A percentile compares a stretch with the other conserved stretches of the same genome.
Conservation (phyloP, 2,329 filamentous ascomycete species). For the Botryosphaeria dothidea region DNA sequence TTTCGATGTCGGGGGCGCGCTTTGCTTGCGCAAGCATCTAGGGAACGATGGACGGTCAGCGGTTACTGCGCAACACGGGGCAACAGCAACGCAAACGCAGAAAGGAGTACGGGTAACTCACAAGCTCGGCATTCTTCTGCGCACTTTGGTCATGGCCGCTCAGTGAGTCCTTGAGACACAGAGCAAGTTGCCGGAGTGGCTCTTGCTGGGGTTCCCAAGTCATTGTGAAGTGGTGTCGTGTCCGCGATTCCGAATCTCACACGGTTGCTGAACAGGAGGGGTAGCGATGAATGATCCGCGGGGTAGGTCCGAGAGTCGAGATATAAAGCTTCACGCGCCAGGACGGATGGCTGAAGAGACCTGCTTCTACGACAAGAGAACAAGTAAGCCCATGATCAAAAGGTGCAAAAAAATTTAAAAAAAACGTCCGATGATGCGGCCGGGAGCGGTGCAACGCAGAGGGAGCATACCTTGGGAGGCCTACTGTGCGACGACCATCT, state of each 20-base stretch:
- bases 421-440: conserved; percentile 1
- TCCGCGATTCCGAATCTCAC: conserved; percentile 15
- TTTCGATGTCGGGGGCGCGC: conserved; percentile 88
- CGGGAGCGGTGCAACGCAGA: conserved; percentile 5
- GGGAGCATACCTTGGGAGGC: conserved; percentile 11
- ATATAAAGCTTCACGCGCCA: conserved; percentile 18
- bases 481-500: conserved; percentile 18
- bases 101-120: conserved; percentile 50
- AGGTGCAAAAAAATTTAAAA: not conserved
- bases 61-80: conserved; percentile 3
- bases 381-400: not conserved
- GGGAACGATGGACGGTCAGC: conserved; percentile 24
- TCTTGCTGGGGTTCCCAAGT: conserved; percentile 89
- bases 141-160: conserved; percentile 76
- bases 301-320: conserved; percentile 15
- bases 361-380: not conserved
- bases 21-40: conserved; percentile 94
- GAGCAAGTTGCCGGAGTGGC: conserved; percentile 84
- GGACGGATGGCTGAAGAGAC: conserved; percentile 1
- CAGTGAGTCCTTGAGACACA: conserved; percentile 88
- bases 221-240: conserved; percentile 54
- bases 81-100: conserved; percentile 13
- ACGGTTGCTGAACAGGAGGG: conserved; percentile 14
- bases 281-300: conserved; percentile 14
- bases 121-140: conserved; percentile 87